A percentile compares a stretch with the other conserved stretches of the same genome.
Evolutionary conservation across 352 stramenopile species (phyloP).

Genomic region (Pythium myriotylum): DNA sequence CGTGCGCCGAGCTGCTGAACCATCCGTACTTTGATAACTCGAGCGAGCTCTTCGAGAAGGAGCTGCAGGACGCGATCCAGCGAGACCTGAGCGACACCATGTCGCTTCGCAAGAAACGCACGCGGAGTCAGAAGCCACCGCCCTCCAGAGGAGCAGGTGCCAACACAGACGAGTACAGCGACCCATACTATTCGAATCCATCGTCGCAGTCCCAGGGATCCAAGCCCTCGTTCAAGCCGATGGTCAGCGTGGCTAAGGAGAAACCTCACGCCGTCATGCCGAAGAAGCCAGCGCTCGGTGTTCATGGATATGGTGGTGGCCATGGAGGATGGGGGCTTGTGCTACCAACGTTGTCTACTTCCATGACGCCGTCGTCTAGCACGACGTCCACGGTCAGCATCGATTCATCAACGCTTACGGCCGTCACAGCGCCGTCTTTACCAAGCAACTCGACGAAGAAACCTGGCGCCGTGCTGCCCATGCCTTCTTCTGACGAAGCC

Average conservation of each 20-base stretch:
- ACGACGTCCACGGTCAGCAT: slow-evolving; percentile 20
- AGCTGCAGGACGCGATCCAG: slow-evolving; percentile 73
- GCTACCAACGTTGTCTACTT: slow-evolving; percentile 26
- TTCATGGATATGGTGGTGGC: slow-evolving; percentile 7
- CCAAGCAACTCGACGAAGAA: slow-evolving; percentile 16
- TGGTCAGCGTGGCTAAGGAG: slow-evolving; percentile 10
- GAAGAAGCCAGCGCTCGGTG: slow-evolving; percentile 25
- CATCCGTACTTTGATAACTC: slow-evolving; percentile 73
- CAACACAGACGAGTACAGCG: neutral
- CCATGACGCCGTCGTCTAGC: slow-evolving; percentile 35
- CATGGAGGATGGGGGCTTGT: neutral
- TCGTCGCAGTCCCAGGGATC: neutral
- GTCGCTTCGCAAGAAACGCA: slow-evolving; percentile 59
- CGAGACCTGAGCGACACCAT: slow-evolving; percentile 66
- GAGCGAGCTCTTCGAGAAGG: slow-evolving; percentile 56
- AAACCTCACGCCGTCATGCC: slow-evolving; percentile 25
- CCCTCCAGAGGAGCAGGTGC: slow-evolving; percentile 23
- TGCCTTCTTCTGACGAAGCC: slow-evolving; percentile 2
- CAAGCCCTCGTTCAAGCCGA: slow-evolving; percentile 21
- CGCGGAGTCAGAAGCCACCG: slow-evolving; percentile 48
- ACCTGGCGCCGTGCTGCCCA: slow-evolving; percentile 18
- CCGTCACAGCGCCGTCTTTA: neutral
- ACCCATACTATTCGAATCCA: slow-evolving; percentile 13
- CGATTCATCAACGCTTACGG: no score
- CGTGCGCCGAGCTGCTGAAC: slow-evolving; percentile 70